These are phyloP conservation scores for Acanthamoeba polyphaga DNA, from an alignment of 208 protist genomes.

Conservation along the genomic window DNA sequence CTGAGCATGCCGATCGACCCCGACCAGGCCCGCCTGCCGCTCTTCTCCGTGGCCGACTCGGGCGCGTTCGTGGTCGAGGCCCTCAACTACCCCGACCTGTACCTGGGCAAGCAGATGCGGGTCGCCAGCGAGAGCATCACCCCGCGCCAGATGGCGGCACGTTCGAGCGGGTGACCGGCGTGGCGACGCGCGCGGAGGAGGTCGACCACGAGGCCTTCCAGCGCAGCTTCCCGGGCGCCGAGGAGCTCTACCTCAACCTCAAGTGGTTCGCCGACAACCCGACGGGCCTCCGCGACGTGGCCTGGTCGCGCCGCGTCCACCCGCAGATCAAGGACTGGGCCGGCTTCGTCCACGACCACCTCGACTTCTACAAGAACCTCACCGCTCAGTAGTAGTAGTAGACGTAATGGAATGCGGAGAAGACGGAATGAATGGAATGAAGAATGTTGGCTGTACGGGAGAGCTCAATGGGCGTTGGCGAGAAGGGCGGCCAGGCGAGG, in stretches of 20 bases:
- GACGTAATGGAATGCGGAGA: not conserved
- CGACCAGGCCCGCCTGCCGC: not conserved
- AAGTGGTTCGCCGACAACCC: slow-evolving; percentile 27
- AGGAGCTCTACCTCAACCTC: slow-evolving; percentile 21
- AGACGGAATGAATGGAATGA: not conserved
- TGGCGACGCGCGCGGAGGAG: not conserved
- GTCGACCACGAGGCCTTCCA: not conserved
- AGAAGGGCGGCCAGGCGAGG: slow-evolving; percentile 3
- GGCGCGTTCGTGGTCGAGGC: slow-evolving; percentile 20
- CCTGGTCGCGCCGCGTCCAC: not conserved
- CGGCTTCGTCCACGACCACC: not conserved
- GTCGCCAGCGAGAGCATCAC: not conserved
- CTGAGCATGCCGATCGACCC: not conserved
- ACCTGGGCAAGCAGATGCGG: not conserved
- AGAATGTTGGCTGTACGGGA: not conserved
- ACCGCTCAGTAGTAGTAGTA: not conserved
- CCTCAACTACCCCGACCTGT: not conserved
- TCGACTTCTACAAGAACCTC: not conserved
- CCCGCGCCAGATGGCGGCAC: not conserved
- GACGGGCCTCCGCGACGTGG: not conserved
- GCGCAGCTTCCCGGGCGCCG: not conserved
- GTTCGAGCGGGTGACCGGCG: not conserved
- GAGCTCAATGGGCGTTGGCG: not conserved
- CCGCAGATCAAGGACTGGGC: not conserved
- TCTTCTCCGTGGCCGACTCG: slow-evolving; percentile 1